Percentiles rank a stretch among this genome's conserved stretches.
Conservation (phyloP, 1,284 basidiomycete genomes). For the Hortiboletus rubellus region DNA sequence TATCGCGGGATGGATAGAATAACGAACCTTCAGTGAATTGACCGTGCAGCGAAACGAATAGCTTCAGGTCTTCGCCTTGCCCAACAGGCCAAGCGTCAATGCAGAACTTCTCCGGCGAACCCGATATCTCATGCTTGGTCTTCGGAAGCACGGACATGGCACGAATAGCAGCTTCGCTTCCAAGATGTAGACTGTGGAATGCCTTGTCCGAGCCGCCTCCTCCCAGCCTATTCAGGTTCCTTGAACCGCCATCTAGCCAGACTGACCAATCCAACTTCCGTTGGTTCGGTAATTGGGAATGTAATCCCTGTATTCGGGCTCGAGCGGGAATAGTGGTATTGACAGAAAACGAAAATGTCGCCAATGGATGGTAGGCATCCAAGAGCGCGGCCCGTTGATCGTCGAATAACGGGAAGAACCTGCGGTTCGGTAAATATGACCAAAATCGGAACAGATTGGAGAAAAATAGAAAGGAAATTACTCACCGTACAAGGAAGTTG, state of each 20-base stretch:
- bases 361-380: constrained; percentile 78
- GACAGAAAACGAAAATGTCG: constrained; percentile 86
- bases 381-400: constrained; percentile 66
- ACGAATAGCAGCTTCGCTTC: constrained; percentile 65
- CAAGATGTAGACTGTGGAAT: constrained; percentile 71
- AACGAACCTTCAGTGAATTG: constrained; percentile 85
- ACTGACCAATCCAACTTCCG: constrained; percentile 71
- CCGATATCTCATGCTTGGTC: constrained; percentile 79
- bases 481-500: constrained; percentile 77
- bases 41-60: constrained; percentile 88
- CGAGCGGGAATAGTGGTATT: constrained; percentile 81
- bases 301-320: constrained; percentile 65
- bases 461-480: background rate
- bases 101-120: constrained; percentile 78
- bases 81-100: constrained; percentile 85
- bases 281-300: constrained; percentile 75
- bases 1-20: constrained; percentile 12
- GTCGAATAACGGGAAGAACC: constrained; percentile 88
- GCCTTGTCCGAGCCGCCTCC: constrained; percentile 59
- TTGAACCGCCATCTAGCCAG: constrained; percentile 66
- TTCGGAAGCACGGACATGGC: constrained; percentile 66
- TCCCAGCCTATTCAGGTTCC: constrained; percentile 74
- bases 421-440: constrained; percentile 33
- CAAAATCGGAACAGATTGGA: constrained; percentile 10
- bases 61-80: constrained; percentile 56